Conservation (phyloP, 495 filamentous ascomycete genomes). For the Physcia stellaris region DNA sequence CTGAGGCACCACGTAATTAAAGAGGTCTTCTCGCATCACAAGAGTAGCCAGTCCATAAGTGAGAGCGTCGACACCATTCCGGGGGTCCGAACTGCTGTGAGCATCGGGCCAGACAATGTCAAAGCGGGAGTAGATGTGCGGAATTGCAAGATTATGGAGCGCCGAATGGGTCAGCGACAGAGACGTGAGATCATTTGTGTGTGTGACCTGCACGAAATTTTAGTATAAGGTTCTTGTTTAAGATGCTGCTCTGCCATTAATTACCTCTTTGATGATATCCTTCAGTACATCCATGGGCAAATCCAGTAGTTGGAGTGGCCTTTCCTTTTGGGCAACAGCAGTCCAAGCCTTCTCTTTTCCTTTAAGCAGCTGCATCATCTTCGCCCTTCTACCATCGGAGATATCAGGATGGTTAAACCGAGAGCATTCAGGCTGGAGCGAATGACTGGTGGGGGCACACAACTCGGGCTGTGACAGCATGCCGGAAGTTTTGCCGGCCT, state of each 20-base stretch:
- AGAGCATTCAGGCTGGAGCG: too few species aligned
- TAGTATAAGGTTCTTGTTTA: conserved; percentile 5
- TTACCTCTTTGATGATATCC: conserved; percentile 79
- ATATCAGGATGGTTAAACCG: too few species aligned
- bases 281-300: conserved; percentile 79
- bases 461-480: too few species aligned
- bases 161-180: conserved; percentile 72
- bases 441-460: too few species aligned
- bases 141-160: conserved; percentile 68
- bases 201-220: conserved; percentile 52
- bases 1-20: conserved; percentile 26
- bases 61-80: conserved; percentile 74
- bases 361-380: background rate
- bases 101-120: conserved; percentile 90
- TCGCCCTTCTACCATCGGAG: background rate
- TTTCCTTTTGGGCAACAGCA: conserved; percentile 16
- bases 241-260: conserved; percentile 11
- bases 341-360: background rate
- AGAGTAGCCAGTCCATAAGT: conserved; percentile 84
- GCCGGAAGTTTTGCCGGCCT: too few species aligned
- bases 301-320: conserved; percentile 51
- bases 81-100: conserved; percentile 44
- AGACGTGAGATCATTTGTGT: conserved; percentile 78
- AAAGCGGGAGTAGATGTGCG: conserved; percentile 83
- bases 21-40: conserved; percentile 64